Evolutionary conservation across 805 yeast species (phyloP).

Genomic region (Hanseniaspora lachancei): DNA sequence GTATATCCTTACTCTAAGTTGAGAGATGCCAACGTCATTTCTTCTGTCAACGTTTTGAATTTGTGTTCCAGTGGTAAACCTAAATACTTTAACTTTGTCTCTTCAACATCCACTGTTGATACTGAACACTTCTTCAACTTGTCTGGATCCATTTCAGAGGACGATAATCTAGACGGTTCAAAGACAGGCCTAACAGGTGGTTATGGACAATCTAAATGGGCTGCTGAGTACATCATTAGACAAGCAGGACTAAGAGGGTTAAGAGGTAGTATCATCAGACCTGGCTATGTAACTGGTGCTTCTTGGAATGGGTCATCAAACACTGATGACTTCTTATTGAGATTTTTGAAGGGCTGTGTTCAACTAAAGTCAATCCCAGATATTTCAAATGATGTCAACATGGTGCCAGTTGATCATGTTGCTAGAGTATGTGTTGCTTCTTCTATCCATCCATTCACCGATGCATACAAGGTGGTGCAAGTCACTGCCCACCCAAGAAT

Average conservation of each 20-base stretch:
- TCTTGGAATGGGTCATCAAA: constrained; percentile 75
- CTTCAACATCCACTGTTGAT: constrained; percentile 89
- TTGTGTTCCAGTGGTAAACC: constrained; percentile 58
- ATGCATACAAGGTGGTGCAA: constrained; percentile 62
- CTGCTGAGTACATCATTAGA: constrained; percentile 79
- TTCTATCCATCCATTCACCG: constrained; percentile 51
- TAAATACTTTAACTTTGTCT: constrained; percentile 78
- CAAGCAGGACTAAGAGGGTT: constrained; percentile 80
- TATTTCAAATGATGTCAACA: constrained; percentile 75
- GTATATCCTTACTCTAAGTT: constrained; percentile 84
- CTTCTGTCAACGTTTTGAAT: constrained; percentile 72
- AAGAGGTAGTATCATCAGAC: constrained; percentile 79
- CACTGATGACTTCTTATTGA: constrained; percentile 88
- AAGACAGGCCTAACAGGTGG: constrained; percentile 75
- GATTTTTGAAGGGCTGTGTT: constrained; percentile 89
- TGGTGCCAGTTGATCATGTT: constrained; percentile 97
- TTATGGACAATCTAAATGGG: constrained; percentile 97
- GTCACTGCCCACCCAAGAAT: constrained; percentile 97
- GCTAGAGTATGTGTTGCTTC: constrained; percentile 81
- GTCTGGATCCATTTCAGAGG: constrained; percentile 67
- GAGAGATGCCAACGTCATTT: constrained; percentile 84
- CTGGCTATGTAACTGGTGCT: constrained; percentile 91
- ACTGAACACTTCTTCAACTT: constrained; percentile 64
- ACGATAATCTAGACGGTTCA: constrained; percentile 75
- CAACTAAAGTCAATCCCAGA: constrained; percentile 80